Base-by-base conservation (phyloP, 768 basidiomycete species). In the Sporobolomyces phaffii region DNA sequence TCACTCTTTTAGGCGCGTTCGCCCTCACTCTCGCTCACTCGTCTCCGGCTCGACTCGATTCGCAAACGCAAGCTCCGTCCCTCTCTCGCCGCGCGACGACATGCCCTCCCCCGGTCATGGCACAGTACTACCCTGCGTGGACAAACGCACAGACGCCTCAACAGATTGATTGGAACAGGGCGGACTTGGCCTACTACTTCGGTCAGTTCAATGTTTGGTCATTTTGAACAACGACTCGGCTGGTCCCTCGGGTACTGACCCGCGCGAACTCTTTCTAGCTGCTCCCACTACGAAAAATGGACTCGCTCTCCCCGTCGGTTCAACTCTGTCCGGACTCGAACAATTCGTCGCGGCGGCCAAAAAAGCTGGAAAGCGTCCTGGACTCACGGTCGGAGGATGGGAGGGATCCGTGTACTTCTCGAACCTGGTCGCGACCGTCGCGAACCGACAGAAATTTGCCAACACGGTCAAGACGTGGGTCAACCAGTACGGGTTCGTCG, bases 331-430 rank as follows among this genome's bases (percentile, higher is more conserved):
- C 2, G 60, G 56, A 11, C 61, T 67, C 53, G 29, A 38, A 20
- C 6, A 15, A 11, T 67, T 67, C 38, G 33, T 36, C 4, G 17
- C 53, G 1, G n/a, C 33, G 1, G 53, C 65, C 1, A 44, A 26
- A 3, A n/a, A 22, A 54, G 65, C 59, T 24, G 60, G 60, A 4
- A 57, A 58, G 29, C 34, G 33, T 9, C 48, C 65, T 6, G 48
- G 61, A 15, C 47, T 67, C 17, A 67, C 65, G 3, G 1, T 67
- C 26, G 65, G 65, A 13, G 65, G 65, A 1, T 67, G 65, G 65
- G 49, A 49, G 17, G 65, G 65, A 18, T 44, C 40, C n/a, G 47
- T 49, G 22, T 67, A 67, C 54, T 62, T 67, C 53, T 67, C 65
- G 17, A 41, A 48, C 20, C 60, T 67, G 6, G 65, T 67, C 48